These are phyloP conservation scores for Ogataea zsoltii DNA, from an alignment of 805 yeast species.

Conservation along the genomic window DNA sequence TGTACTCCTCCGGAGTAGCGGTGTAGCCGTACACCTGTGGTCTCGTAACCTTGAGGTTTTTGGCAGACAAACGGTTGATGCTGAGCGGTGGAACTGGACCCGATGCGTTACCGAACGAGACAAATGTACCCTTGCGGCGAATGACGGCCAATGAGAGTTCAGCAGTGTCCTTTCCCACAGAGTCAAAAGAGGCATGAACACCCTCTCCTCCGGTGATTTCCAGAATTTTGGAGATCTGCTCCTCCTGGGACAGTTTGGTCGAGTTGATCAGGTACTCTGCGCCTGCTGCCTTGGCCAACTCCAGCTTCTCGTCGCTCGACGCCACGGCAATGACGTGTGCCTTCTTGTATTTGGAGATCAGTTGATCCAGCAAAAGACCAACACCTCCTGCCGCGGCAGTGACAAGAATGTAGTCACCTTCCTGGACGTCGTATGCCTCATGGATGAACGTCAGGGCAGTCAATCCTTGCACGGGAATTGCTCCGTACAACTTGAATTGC, in stretches of 20 bases:
- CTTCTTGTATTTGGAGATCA: conserved; percentile 55
- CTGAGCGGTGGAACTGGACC: conserved; percentile 78
- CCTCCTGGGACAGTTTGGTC: conserved; percentile 42
- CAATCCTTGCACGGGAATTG: conserved; percentile 66
- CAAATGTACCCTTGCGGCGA: conserved; percentile 71
- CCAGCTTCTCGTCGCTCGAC: conserved; percentile 71
- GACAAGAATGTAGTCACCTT: conserved; percentile 71
- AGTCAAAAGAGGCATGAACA: conserved; percentile 67
- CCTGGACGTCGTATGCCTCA: conserved; percentile 65
- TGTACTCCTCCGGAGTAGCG: conserved; percentile 57
- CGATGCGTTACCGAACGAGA: conserved; percentile 82
- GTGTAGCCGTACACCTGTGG: conserved; percentile 63
- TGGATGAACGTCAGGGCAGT: conserved; percentile 73
- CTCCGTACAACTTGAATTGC: conserved; percentile 56
- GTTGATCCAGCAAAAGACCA: conserved; percentile 70
- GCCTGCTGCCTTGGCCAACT: conserved; percentile 66
- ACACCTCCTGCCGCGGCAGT: conserved; percentile 98
- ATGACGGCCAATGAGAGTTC: conserved; percentile 60
- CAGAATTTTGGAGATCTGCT: conserved; percentile 53
- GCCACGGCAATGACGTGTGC: conserved; percentile 86
- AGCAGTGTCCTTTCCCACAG: conserved; percentile 77
- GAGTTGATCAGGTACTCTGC: conserved; percentile 71
- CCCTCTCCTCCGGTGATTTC: conserved; percentile 69
- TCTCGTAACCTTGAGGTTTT: conserved; percentile 63
- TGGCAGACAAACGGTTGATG: conserved; percentile 51